These are phyloP conservation scores for Stachybotrys echinatus DNA, from an alignment of 2,329 filamentous ascomycete genomes.

Conservation along the genomic window DNA sequence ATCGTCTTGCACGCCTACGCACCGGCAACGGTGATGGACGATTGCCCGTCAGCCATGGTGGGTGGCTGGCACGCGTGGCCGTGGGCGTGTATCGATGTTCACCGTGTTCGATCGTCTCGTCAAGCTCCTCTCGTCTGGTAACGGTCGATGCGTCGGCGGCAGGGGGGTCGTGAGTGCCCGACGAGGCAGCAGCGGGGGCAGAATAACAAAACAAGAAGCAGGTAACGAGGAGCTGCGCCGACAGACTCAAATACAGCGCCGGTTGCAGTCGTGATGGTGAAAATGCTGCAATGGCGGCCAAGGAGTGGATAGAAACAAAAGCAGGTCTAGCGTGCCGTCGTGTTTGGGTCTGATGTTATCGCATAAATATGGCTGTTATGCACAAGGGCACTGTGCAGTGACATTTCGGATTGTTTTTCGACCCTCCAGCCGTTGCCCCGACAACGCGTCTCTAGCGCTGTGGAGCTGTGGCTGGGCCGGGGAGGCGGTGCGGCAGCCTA, in stretches of 20 bases:
- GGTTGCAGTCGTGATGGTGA: background rate
- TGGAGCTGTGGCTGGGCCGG: too few relatives aligned
- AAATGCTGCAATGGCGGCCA: background rate
- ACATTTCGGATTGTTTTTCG: conserved; percentile 10
- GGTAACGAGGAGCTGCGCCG: background rate
- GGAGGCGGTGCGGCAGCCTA: too few relatives aligned
- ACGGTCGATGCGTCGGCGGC: background rate
- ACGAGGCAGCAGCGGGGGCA: background rate
- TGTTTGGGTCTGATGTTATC: background rate
- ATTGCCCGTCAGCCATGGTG: conserved; percentile 28
- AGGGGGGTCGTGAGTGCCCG: background rate
- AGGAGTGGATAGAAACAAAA: background rate
- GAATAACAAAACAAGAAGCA: background rate
- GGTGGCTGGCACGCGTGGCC: background rate
- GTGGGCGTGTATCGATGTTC: background rate
- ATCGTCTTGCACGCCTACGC: conserved; percentile 16
- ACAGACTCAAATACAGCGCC: too few relatives aligned
- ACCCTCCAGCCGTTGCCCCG: background rate
- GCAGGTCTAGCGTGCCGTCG: background rate
- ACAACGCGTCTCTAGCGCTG: too few relatives aligned
- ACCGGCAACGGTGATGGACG: conserved; percentile 57
- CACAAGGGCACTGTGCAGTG: background rate
- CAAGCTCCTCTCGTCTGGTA: background rate
- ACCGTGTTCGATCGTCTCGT: background rate
- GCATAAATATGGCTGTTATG: background rate